Conservation (phyloP, 2,329 filamentous ascomycete genomes). For the Ascochyta fabae region DNA sequence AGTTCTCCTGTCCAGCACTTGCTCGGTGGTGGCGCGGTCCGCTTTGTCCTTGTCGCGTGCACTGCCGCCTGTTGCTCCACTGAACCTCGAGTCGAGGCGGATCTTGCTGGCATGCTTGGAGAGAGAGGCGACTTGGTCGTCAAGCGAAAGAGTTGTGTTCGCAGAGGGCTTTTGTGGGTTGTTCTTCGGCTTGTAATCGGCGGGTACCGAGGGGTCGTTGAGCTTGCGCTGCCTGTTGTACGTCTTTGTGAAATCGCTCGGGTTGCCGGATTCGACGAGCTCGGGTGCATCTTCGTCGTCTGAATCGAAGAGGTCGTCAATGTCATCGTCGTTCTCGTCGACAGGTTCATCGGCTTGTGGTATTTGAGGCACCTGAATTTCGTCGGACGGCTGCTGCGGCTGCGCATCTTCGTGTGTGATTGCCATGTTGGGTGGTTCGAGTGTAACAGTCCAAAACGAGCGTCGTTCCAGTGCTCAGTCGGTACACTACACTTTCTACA, state of each 20-base stretch:
- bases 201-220: slow-evolving; percentile 59
- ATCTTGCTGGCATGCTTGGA: slow-evolving; percentile 87
- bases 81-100: slow-evolving; percentile 69
- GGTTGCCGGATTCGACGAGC: slow-evolving; percentile 62
- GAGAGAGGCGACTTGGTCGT: slow-evolving; percentile 87
- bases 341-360: slow-evolving; percentile 14
- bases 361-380: slow-evolving; percentile 12
- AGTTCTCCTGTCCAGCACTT: slow-evolving; percentile 91
- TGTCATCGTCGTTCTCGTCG: slow-evolving; percentile 64
- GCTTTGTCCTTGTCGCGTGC: slow-evolving; percentile 77
- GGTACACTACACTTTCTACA: background rate
- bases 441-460: background rate
- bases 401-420: slow-evolving; percentile 16
- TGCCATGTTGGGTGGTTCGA: slow-evolving; percentile 17
- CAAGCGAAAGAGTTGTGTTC: slow-evolving; percentile 79
- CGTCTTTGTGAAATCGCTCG: slow-evolving; percentile 77
- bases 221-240: slow-evolving; percentile 84
- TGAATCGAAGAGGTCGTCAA: slow-evolving; percentile 68
- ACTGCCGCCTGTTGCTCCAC: slow-evolving; percentile 57
- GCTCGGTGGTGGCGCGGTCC: slow-evolving; percentile 91
- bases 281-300: slow-evolving; percentile 62
- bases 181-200: slow-evolving; percentile 67
- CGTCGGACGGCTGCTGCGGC: slow-evolving; percentile 13
- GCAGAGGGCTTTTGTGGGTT: slow-evolving; percentile 74
- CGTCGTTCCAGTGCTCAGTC: background rate